A percentile compares a stretch with the other conserved stretches of the same genome.
Conservation (phyloP, 192 early-diverging fungal species). For the Linnemannia schmuckeri region DNA sequence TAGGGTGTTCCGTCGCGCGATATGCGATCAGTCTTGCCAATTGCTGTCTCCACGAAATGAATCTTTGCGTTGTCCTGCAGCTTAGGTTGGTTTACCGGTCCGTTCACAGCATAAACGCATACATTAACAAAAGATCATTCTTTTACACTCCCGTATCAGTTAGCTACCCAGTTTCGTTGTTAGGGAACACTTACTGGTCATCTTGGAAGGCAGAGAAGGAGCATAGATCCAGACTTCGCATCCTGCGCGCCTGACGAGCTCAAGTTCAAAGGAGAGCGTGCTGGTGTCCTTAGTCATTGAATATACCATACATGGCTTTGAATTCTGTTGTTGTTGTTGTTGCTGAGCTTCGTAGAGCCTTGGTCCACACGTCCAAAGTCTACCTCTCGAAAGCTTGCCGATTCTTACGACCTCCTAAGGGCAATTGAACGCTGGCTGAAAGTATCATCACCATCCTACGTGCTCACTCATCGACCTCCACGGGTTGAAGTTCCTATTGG, state of each 20-base stretch:
- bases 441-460: slow-evolving; percentile 24
- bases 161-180: background rate
- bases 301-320: background rate
- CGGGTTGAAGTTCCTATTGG: background rate
- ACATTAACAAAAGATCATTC: no score
- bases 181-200: background rate
- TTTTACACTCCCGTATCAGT: no score
- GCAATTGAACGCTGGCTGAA: slow-evolving; percentile 24
- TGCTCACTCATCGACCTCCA: background rate
- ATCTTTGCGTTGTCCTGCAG: slow-evolving; percentile 1
- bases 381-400: background rate
- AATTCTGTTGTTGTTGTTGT: background rate
- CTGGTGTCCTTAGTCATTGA: background rate
- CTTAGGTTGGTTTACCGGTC: background rate
- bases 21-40: background rate
- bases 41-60: slow-evolving; percentile 14
- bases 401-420: slow-evolving; percentile 19
- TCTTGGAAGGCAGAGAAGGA: background rate
- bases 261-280: background rate
- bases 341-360: background rate
- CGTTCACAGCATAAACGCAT: background rate
- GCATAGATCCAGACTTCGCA: background rate
- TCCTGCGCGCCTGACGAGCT: background rate
- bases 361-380: background rate
- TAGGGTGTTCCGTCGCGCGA: background rate